Conservation (phyloP, 768 basidiomycete genomes). For the Suillus subaureus region DNA sequence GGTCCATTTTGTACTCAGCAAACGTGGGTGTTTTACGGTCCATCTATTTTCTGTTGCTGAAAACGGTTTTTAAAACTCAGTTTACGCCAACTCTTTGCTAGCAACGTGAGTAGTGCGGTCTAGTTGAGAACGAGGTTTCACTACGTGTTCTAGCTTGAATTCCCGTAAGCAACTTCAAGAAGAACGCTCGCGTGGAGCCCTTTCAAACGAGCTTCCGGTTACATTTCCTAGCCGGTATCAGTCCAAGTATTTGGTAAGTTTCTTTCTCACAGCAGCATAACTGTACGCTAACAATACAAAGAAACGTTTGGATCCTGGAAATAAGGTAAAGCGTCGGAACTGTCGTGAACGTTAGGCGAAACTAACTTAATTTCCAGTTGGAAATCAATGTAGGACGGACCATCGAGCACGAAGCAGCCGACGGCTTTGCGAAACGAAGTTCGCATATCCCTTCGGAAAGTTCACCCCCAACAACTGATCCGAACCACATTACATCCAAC, state of each 20-base stretch:
- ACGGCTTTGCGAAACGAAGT: neutral
- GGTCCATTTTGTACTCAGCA: conserved; percentile 54
- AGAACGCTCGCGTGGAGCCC: conserved; percentile 27
- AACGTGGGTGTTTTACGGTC: conserved; percentile 34
- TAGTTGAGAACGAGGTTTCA: neutral
- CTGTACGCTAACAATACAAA: neutral
- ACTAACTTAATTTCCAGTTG: conserved; percentile 16
- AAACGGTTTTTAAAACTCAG: conserved; percentile 22
- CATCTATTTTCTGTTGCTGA: neutral
- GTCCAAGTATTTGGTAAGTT: neutral
- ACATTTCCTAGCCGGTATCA: conserved; percentile 26
- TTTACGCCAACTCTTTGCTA: conserved; percentile 54
- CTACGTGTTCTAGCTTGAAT: conserved; percentile 32
- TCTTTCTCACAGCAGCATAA: too few species aligned
- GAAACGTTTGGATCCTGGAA: neutral
- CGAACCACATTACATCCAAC: neutral
- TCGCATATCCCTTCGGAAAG: neutral
- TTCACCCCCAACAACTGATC: neutral
- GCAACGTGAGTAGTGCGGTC: conserved; percentile 35
- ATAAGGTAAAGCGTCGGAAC: neutral
- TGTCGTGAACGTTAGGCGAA: neutral
- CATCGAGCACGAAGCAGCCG: conserved; percentile 23
- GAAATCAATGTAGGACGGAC: conserved; percentile 32
- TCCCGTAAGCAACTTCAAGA: conserved; percentile 36
- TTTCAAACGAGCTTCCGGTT: conserved; percentile 29